Evolutionary conservation across 768 basidiomycete species (phyloP).

Genomic region (Boletus rex-veris): DNA sequence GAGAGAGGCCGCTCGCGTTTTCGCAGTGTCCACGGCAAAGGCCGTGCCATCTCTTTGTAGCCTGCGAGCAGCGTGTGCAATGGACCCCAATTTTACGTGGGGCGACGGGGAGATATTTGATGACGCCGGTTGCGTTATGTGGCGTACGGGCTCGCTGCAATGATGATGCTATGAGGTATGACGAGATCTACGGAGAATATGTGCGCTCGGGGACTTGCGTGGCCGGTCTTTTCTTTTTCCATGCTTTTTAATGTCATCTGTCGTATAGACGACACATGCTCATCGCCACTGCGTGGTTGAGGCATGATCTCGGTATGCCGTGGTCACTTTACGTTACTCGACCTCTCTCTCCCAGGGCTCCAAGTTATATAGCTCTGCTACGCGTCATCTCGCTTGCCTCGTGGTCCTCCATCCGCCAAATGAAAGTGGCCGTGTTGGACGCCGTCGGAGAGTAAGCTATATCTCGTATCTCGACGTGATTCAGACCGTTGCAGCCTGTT

Average conservation of each 20-base stretch:
- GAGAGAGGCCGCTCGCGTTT: conserved; percentile 64
- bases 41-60: conserved; percentile 84
- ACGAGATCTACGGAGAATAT: conserved; percentile 28
- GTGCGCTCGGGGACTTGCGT: conserved; percentile 16
- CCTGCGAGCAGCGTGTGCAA: conserved; percentile 28
- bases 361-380: neutral
- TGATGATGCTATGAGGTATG: conserved; percentile 26
- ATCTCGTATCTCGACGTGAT: conserved; percentile 4
- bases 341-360: neutral
- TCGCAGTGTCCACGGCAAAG: conserved; percentile 63
- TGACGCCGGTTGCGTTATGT: conserved; percentile 31
- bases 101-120: conserved; percentile 22
- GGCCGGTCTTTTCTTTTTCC: conserved; percentile 5
- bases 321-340: conserved; percentile 22
- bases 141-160: conserved; percentile 31
- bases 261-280: conserved; percentile 17
- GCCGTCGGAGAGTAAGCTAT: conserved; percentile 6
- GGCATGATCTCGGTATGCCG: conserved; percentile 30
- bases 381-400: conserved; percentile 11
- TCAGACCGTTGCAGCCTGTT: conserved; percentile 5
- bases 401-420: conserved; percentile 6
- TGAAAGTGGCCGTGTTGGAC: conserved; percentile 20
- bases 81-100: conserved; percentile 23
- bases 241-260: conserved; percentile 15
- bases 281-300: conserved; percentile 31